phyloP scores from a whole-genome alignment of 306 rosid species.

The Aeschynomene evenia region DNA sequence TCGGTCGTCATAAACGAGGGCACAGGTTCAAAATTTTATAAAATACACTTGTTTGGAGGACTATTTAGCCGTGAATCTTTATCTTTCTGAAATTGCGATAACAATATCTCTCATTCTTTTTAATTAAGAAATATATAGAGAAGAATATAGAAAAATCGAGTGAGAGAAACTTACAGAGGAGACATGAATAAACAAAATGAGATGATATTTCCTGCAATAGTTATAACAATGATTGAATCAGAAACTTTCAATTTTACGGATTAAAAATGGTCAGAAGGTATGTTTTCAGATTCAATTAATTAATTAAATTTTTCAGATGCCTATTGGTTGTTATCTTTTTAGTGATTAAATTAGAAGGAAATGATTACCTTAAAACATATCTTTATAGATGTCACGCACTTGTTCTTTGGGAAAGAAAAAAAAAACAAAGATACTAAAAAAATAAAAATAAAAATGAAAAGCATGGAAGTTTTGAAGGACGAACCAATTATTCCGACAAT shows the following conservation, averaged over 20 bases:
- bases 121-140: background rate
- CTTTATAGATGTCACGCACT: background rate
- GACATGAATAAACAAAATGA: constrained; percentile 69
- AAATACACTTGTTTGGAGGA: too few species aligned
- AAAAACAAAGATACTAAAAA: background rate
- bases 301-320: background rate
- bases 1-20: too few species aligned
- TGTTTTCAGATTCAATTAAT: background rate
- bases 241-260: background rate
- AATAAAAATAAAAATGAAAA: background rate
- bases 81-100: too few species aligned
- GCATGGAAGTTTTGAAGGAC: background rate
- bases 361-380: background rate
- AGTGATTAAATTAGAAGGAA: background rate
- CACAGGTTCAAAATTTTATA: too few species aligned
- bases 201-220: constrained; percentile 72
- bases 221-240: background rate
- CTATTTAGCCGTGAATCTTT: too few species aligned
- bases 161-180: constrained; percentile 56
- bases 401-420: background rate
- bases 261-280: background rate
- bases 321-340: background rate
- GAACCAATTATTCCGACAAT: constrained; percentile 54
- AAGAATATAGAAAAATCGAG: background rate
- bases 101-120: too few species aligned